phyloP scores from a whole-genome alignment of 2,329 filamentous ascomycete species.

The Nigrospora osmanthi region DNA sequence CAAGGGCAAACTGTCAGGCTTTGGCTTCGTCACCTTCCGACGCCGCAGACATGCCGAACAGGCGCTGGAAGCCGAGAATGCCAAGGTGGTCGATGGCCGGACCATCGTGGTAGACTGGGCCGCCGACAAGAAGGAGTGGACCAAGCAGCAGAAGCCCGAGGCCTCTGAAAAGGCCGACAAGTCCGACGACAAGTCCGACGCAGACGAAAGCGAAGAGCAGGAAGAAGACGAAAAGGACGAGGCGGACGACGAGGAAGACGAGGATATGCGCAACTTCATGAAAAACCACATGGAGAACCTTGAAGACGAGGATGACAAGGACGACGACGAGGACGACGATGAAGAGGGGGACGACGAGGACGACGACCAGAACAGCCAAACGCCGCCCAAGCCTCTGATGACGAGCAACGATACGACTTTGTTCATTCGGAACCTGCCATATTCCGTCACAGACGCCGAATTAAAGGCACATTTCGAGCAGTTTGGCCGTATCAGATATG shows the following conservation, averaged over 20 bases:
- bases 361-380: conserved; percentile 20
- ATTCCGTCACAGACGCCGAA: conserved; percentile 73
- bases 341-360: conserved; percentile 15
- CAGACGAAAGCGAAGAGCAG: conserved; percentile 23
- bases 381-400: conserved; percentile 25
- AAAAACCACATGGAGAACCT: conserved; percentile 49
- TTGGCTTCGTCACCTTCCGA: conserved; percentile 85
- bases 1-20: conserved; percentile 71
- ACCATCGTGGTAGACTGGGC: conserved; percentile 94
- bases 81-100: conserved; percentile 81
- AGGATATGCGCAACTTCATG: conserved; percentile 47
- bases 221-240: conserved; percentile 17
- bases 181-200: conserved; percentile 19
- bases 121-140: conserved; percentile 83
- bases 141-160: conserved; percentile 46
- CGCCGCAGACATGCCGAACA: conserved; percentile 87
- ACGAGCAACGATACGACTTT: conserved; percentile 68
- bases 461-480: conserved; percentile 80
- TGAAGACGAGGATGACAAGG: conserved; percentile 40
- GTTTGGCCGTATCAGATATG: conserved; percentile 86
- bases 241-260: conserved; percentile 30
- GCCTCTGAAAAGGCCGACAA: conserved; percentile 1
- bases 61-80: conserved; percentile 78
- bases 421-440: conserved; percentile 92
- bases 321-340: conserved; percentile 25